Conservation (phyloP, 1,284 basidiomycete genomes). For the Mycosarcoma maydis region DNA sequence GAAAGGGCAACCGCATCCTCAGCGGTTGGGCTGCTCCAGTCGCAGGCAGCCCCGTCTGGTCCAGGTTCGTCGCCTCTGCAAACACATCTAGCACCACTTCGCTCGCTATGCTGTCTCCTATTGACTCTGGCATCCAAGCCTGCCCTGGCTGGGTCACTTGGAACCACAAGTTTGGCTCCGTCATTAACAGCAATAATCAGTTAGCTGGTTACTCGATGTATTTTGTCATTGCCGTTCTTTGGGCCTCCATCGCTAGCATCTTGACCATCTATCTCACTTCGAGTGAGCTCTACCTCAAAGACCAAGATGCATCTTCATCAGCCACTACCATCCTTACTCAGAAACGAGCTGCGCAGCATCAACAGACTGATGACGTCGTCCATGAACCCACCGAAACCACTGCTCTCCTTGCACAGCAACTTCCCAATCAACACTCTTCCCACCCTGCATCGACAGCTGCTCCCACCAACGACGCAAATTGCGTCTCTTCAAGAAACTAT, state of each 20-base stretch:
- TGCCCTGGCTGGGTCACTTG: constrained; percentile 82
- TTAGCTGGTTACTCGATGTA: constrained; percentile 78
- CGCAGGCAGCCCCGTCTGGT: constrained; percentile 53
- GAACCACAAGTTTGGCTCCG: constrained; percentile 65
- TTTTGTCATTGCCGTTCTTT: constrained; percentile 68
- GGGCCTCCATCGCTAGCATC: constrained; percentile 69
- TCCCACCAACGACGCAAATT: constrained; percentile 1
- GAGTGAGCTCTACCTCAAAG: constrained; percentile 51
- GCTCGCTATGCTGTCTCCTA: constrained; percentile 7
- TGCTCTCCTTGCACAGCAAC: constrained; percentile 17
- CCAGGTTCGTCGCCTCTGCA: constrained; percentile 37
- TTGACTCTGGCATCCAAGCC: constrained; percentile 58
- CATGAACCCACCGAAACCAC: constrained; percentile 33
- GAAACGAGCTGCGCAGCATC: constrained; percentile 1
- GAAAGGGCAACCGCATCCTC: constrained; percentile 49
- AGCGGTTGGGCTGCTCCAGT: constrained; percentile 57
- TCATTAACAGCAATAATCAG: constrained; percentile 62
- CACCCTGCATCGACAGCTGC: background rate
- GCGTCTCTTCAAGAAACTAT: constrained; percentile 8
- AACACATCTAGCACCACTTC: constrained; percentile 15
- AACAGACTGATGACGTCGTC: background rate
- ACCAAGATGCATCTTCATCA: constrained; percentile 11
- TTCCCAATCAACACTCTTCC: too few species aligned
- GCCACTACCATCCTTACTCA: constrained; percentile 13
- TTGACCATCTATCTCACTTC: constrained; percentile 88